Percentiles rank a stretch among this genome's conserved stretches.
Evolutionary conservation across 306 rosid genomes (phyloP).

Genomic region (Cucurbita maxima): DNA sequence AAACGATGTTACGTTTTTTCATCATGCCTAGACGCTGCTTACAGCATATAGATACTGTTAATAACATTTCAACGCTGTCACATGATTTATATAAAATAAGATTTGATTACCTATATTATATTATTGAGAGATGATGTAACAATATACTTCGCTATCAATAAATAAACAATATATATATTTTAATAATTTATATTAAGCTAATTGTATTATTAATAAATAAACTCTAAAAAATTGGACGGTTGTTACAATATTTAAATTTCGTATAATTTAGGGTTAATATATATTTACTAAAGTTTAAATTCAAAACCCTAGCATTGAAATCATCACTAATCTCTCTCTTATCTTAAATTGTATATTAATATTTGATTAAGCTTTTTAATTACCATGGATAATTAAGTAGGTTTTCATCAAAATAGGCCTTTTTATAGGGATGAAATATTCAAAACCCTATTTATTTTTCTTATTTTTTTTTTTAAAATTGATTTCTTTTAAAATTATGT

Average conservation of each 20-base stretch:
- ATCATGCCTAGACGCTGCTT: too few relatives aligned
- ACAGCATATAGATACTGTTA: too few relatives aligned
- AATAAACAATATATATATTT: background rate
- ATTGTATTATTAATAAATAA: background rate
- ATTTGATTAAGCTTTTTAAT: background rate
- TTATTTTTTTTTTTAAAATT: background rate
- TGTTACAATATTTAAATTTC: background rate
- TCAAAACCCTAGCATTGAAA: conserved; percentile 2
- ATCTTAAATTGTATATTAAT: background rate
- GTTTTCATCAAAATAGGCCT: background rate
- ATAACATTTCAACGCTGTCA: too few relatives aligned
- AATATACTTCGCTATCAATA: background rate
- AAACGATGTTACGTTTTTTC: too few relatives aligned
- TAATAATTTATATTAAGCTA: background rate
- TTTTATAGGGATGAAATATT: background rate
- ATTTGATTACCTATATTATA: background rate
- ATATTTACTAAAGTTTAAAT: background rate
- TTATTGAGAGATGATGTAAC: background rate
- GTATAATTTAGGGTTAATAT: background rate
- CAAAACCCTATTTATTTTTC: too few relatives aligned
- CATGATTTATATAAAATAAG: too few relatives aligned
- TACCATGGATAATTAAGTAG: background rate
- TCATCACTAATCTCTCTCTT: background rate
- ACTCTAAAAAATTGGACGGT: background rate
- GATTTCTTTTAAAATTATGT: too few relatives aligned